These are phyloP conservation scores for Alternaria tenuissima DNA, from an alignment of 2,329 filamentous ascomycete genomes.

Conservation along the genomic window DNA sequence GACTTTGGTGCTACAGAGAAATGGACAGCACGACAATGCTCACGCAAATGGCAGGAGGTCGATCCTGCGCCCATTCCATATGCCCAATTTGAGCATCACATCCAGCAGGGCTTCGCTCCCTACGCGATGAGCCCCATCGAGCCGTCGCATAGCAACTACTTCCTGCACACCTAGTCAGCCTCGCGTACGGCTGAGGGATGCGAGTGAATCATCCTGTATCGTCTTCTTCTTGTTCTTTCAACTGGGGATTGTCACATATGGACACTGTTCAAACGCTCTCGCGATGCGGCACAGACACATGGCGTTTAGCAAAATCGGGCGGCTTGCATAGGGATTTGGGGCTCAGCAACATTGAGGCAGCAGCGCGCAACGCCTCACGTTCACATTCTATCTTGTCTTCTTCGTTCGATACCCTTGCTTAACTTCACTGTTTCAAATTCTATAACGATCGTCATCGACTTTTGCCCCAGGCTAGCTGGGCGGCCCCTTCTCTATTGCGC, in stretches of 20 bases:
- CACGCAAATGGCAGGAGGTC: constrained; percentile 61
- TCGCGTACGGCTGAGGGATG: neutral
- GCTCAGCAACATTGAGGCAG: constrained; percentile 4
- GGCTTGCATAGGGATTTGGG: constrained; percentile 10
- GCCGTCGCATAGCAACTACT: constrained; percentile 36
- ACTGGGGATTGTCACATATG: constrained; percentile 2
- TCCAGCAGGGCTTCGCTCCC: constrained; percentile 42
- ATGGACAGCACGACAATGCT: constrained; percentile 60
- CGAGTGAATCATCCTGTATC: neutral
- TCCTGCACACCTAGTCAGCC: constrained; percentile 34
- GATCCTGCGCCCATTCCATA: constrained; percentile 45
- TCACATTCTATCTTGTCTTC: constrained; percentile 3
- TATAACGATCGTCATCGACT: neutral
- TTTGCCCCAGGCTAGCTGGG: neutral
- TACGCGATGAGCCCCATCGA: constrained; percentile 50
- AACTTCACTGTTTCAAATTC: constrained; percentile 6
- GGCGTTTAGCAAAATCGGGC: constrained; percentile 9
- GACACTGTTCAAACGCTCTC: neutral
- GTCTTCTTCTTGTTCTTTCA: neutral
- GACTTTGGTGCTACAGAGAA: constrained; percentile 60
- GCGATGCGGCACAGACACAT: constrained; percentile 12
- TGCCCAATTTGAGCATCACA: constrained; percentile 45
- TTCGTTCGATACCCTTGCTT: constrained; percentile 21
- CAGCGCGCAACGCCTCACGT: constrained; percentile 3
- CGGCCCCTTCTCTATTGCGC: neutral